A percentile compares a stretch with the other conserved stretches of the same genome.
phyloP scores from a whole-genome alignment of 169 alveolate genomes.

The Babesia sp. region DNA sequence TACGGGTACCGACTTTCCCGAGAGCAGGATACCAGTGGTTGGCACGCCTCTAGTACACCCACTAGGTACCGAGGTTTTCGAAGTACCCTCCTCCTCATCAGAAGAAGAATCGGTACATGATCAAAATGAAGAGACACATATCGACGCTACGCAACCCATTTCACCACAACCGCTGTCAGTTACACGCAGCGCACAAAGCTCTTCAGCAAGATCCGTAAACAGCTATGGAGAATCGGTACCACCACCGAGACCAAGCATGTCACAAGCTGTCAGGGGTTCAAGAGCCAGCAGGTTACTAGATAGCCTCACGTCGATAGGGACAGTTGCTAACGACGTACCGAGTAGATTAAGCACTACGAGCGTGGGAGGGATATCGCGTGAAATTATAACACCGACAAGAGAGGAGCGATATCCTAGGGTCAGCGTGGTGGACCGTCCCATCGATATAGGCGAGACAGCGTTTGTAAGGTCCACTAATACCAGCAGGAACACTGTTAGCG shows the following conservation, averaged over 20 bases:
- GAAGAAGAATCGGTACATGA: background rate
- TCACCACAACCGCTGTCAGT: background rate
- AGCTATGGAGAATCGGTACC: background rate
- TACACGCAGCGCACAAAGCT: constrained; percentile 3
- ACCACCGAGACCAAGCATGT: background rate
- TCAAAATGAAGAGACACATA: background rate
- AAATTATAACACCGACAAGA: background rate
- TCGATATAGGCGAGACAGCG: background rate
- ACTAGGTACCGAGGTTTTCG: constrained; percentile 4
- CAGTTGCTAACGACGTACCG: background rate
- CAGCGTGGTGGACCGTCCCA: constrained; percentile 14
- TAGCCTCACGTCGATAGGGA: background rate
- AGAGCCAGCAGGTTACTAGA: background rate
- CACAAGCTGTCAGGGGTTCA: background rate
- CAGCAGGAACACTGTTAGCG: background rate
- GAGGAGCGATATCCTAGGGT: background rate
- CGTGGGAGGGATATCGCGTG: background rate
- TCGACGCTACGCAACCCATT: background rate
- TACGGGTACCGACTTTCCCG: background rate
- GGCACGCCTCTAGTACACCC: background rate
- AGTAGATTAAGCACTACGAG: background rate
- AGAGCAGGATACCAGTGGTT: constrained; percentile 27
- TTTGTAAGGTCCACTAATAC: background rate
- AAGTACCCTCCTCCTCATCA: background rate
- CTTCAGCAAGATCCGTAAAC: background rate